A percentile compares a stretch with the other conserved stretches of the same genome.
Conservation (phyloP, 768 basidiomycete species). For the Gloeophyllum trabeum region DNA sequence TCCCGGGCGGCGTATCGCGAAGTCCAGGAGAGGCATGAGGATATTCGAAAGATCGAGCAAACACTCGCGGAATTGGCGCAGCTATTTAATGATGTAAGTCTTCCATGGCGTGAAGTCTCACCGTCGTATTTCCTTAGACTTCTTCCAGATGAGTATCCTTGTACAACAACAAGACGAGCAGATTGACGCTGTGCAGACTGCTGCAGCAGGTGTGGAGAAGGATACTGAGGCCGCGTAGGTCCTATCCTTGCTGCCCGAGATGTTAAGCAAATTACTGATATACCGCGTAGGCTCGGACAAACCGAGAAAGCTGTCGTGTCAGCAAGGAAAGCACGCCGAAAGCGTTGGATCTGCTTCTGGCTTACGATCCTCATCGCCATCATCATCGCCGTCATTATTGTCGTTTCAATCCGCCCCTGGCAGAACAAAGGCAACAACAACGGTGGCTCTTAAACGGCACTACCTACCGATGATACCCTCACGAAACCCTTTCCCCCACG, state of each 20-base stretch:
- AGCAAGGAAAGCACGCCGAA: conserved; percentile 62
- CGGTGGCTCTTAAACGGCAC: background rate
- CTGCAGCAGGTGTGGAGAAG: conserved; percentile 48
- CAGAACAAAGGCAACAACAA: background rate
- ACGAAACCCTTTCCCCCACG: too few relatives aligned
- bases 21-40: conserved; percentile 81
- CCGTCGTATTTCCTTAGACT: conserved; percentile 1
- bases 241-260: background rate
- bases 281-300: conserved; percentile 37
- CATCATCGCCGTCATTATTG: conserved; percentile 51
- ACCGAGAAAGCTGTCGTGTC: conserved; percentile 58
- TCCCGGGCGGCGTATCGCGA: conserved; percentile 76
- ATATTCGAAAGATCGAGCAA: conserved; percentile 75
- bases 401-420: conserved; percentile 19
- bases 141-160: conserved; percentile 59
- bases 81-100: conserved; percentile 69
- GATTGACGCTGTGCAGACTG: conserved; percentile 50
- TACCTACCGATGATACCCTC: background rate
- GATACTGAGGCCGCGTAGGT: conserved; percentile 67
- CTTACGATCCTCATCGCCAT: conserved; percentile 41
- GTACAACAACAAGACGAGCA: conserved; percentile 75
- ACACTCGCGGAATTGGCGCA: conserved; percentile 86
- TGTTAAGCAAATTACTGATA: background rate
- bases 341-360: conserved; percentile 81
- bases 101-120: background rate